phyloP scores from a whole-genome alignment of 2,329 filamentous ascomycete species.

The Allantophomopsis cytisporea region DNA sequence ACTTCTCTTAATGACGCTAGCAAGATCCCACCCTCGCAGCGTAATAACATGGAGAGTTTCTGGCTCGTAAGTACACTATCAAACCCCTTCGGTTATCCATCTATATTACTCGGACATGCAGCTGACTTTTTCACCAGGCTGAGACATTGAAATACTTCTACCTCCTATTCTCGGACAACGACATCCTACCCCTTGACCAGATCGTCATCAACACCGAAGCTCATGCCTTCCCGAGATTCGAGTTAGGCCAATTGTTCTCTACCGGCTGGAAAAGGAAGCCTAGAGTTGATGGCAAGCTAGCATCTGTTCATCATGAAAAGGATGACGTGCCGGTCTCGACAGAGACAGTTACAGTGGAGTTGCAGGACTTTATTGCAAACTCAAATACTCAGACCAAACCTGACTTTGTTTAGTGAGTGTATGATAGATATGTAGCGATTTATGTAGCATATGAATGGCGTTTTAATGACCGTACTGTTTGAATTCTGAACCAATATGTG shows the following conservation, averaged over 20 bases:
- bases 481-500: too few relatives aligned
- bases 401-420: too few relatives aligned
- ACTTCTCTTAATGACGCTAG: constrained; percentile 69
- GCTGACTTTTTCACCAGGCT: constrained; percentile 35
- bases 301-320: too few relatives aligned
- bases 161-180: constrained; percentile 75
- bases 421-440: too few relatives aligned
- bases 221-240: constrained; percentile 78
- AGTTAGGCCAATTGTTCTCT: constrained; percentile 61
- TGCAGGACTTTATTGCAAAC: too few relatives aligned
- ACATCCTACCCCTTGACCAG: constrained; percentile 72
- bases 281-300: constrained; percentile 23
- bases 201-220: constrained; percentile 95
- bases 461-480: too few relatives aligned
- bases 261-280: constrained; percentile 72
- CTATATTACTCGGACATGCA: not conserved
- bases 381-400: too few relatives aligned
- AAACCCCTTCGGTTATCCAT: not conserved
- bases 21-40: constrained; percentile 48
- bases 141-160: constrained; percentile 98
- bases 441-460: too few relatives aligned
- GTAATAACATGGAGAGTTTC: constrained; percentile 98
- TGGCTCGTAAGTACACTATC: constrained; percentile 59
- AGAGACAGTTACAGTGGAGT: too few relatives aligned
- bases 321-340: too few relatives aligned